Evolutionary conservation across 805 yeast genomes (phyloP).

Genomic region (Candida khao-thaluensis): DNA sequence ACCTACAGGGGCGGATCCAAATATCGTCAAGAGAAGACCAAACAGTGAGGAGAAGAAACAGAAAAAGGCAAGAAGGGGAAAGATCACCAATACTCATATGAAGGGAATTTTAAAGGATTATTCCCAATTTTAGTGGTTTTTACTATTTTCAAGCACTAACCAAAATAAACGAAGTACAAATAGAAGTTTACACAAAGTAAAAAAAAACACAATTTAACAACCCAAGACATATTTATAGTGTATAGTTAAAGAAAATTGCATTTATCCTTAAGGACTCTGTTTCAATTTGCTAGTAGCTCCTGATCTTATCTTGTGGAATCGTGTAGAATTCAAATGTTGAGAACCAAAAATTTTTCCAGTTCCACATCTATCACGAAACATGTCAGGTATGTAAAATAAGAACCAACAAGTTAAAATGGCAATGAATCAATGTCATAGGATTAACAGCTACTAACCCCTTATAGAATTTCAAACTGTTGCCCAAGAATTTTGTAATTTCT

Average conservation of each 20-base stretch:
- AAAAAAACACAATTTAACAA: neutral
- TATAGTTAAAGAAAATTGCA: constrained; percentile 2
- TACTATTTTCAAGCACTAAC: too few species aligned
- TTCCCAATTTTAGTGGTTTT: constrained; percentile 23
- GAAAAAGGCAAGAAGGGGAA: constrained; percentile 89
- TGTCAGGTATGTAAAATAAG: constrained; percentile 10
- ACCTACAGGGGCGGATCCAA: constrained; percentile 98
- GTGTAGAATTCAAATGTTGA: constrained; percentile 7
- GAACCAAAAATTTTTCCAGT: constrained; percentile 4
- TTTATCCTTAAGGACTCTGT: neutral
- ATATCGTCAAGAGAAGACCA: constrained; percentile 69
- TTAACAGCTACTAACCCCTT: too few species aligned
- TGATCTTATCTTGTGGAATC: neutral
- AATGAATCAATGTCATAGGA: too few species aligned
- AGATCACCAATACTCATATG: constrained; percentile 95
- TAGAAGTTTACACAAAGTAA: neutral
- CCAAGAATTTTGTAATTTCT: constrained; percentile 86
- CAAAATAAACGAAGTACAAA: constrained; percentile 1
- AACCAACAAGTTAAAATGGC: neutral
- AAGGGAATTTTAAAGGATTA: constrained; percentile 93
- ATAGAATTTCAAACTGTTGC: constrained; percentile 42
- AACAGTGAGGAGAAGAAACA: constrained; percentile 66
- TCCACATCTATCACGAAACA: constrained; percentile 3
- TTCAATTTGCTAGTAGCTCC: too few species aligned
- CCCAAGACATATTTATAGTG: neutral